Percentiles rank a stretch among this genome's conserved stretches.
These are phyloP conservation scores for Thielaviopsis populi DNA, from an alignment of 2,329 filamentous ascomycete genomes.

Conservation along the genomic window DNA sequence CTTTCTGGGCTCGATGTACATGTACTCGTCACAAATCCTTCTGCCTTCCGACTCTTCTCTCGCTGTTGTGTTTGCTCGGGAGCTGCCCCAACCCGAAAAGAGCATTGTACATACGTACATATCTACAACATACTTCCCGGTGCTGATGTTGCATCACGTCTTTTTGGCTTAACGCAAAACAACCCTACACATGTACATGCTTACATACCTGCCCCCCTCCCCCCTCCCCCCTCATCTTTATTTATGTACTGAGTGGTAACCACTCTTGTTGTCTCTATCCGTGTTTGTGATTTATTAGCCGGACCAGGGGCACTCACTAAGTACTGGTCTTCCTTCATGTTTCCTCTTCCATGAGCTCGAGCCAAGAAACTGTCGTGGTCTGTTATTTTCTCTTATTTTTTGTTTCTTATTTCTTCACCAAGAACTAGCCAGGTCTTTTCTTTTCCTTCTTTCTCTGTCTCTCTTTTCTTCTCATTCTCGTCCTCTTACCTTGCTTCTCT, in stretches of 20 bases:
- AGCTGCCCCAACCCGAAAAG: background rate
- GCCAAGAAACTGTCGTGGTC: background rate
- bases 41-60: background rate
- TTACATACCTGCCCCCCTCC: background rate
- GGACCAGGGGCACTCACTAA: background rate
- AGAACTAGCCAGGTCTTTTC: background rate
- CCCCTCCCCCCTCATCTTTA: background rate
- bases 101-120: background rate
- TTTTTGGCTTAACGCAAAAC: background rate
- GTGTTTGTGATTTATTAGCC: conserved; percentile 2
- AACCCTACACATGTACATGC: background rate
- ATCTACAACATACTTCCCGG: background rate
- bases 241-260: background rate
- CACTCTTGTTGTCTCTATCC: background rate
- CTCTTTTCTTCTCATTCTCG: background rate
- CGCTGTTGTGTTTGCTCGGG: background rate
- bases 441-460: background rate
- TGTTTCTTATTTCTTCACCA: background rate
- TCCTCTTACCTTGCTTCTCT: background rate
- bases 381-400: background rate
- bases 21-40: background rate
- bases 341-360: background rate
- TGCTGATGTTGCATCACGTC: background rate
- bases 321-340: background rate
- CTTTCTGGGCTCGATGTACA: background rate